Base-by-base conservation (phyloP, 2,329 filamentous ascomycete genomes). In the Cercospora sesami region DNA sequence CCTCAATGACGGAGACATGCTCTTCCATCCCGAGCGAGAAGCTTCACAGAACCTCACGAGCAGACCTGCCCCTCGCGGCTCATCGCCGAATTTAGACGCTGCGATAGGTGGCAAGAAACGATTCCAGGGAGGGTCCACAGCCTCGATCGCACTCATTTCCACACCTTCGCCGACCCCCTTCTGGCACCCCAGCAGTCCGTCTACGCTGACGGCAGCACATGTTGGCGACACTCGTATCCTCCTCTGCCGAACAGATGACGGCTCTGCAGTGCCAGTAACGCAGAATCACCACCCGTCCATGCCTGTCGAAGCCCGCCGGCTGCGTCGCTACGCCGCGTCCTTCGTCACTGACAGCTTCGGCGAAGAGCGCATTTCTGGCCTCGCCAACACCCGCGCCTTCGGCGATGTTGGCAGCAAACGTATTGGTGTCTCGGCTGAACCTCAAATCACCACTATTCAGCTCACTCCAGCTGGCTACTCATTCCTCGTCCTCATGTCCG, bases 281-380 rank as follows among this genome's bases (percentile, higher is more conserved):
- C 92, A 90, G 21, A 93, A 97, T 78, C 95, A 99, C 80, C 95
- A 97, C 78, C 94, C 95, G 0, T 91, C 89, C n/a, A 88, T 91
- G 4, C 95, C 95, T 0, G 85, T 89, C 65, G 95, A 99, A 82
- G 90, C 91, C 9, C 89, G 88, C 51, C 88, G 95, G 7, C 86
- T 99, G 26, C 90, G 94, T 55, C 90, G 94, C 60, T 98, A 94
- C 78, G 91, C 93, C 1, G 88, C 91, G 31, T 90, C 90, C 2
- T 94, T 98, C 78, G 90, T 97, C 18, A 95, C 94, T 0, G 95
- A 99, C 81, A 96, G 92, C 36, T 99, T 99, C 79, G 95, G 95
- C 76, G 95, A 99, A 81, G 94, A 98, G 81, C 93, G 95, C 73
- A 95, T 99, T 79, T 90, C 90, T 14, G 94, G 95, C 0, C 86